Evolutionary conservation across 192 early-diverging fungal species (phyloP).

Genomic region (Umbelopsis sp.): DNA sequence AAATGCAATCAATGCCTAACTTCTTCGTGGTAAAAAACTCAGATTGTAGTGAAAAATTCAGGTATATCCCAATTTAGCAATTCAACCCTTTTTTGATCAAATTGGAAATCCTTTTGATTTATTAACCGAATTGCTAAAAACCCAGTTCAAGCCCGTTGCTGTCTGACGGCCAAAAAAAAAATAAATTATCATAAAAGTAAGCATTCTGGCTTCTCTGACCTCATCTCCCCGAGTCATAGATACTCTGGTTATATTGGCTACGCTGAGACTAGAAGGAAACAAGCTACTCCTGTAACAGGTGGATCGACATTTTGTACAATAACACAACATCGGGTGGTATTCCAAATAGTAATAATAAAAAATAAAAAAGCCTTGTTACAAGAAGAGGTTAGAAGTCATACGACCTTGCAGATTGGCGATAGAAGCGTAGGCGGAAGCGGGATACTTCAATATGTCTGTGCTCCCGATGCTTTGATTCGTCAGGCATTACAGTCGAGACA

Average conservation of each 20-base stretch:
- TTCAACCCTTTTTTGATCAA: conserved; percentile 20
- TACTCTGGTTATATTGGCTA: too few relatives aligned
- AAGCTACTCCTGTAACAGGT: background rate
- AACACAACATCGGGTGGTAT: background rate
- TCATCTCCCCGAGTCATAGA: too few relatives aligned
- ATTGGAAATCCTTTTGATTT: conserved; percentile 1
- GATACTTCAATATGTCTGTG: conserved; percentile 14
- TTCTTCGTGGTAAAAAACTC: conserved; percentile 8
- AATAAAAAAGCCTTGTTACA: background rate
- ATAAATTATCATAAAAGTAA: too few relatives aligned
- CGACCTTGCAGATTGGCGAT: conserved; percentile 10
- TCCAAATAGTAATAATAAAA: background rate
- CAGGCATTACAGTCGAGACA: conserved; percentile 17
- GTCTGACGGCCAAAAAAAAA: too few relatives aligned
- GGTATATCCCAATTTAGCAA: background rate
- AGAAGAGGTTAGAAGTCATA: background rate
- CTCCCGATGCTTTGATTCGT: conserved; percentile 15
- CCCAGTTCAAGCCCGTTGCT: background rate
- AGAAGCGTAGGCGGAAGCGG: background rate
- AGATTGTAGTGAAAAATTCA: background rate
- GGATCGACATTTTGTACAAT: background rate
- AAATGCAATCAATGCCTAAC: conserved; percentile 9
- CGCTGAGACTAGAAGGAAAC: background rate
- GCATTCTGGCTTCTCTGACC: too few relatives aligned
- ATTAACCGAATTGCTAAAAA: background rate